These are phyloP conservation scores for Axilococcus clingmanii DNA, from an alignment of 139 green algal species.

Conservation along the genomic window DNA sequence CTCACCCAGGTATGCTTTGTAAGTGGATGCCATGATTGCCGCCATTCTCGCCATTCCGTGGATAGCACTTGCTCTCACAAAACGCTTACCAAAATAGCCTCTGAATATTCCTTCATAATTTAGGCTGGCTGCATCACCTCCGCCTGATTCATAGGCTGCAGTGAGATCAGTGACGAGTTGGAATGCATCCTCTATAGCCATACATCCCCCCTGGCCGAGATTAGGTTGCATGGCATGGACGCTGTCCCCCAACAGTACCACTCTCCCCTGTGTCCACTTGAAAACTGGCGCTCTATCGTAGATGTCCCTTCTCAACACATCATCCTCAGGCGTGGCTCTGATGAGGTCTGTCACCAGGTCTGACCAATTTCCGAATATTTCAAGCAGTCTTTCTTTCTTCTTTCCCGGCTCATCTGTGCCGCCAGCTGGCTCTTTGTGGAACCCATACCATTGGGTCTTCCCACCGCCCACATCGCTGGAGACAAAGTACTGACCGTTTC, in stretches of 20 bases:
- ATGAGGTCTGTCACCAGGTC: conserved; percentile 38
- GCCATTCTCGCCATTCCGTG: conserved; percentile 84
- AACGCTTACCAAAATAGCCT: conserved; percentile 34
- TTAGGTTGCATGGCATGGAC: conserved; percentile 96
- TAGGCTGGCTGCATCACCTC: not conserved
- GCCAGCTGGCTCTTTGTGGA: conserved; percentile 82
- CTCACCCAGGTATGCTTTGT: conserved; percentile 81
- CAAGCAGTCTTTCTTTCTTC: conserved; percentile 71
- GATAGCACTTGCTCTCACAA: conserved; percentile 69
- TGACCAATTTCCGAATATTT: conserved; percentile 86
- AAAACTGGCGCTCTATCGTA: conserved; percentile 65
- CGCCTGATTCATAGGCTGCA: conserved; percentile 7
- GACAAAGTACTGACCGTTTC: conserved; percentile 97
- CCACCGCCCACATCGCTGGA: conserved; percentile 87
- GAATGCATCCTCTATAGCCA: conserved; percentile 87
- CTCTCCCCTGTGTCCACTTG: conserved; percentile 62
- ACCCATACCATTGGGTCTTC: conserved; percentile 98
- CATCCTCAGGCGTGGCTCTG: conserved; percentile 75
- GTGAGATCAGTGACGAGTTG: conserved; percentile 53
- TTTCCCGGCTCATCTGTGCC: conserved; percentile 38
- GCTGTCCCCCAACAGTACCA: conserved; percentile 88
- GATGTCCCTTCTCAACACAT: conserved; percentile 92
- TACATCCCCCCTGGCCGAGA: conserved; percentile 92
- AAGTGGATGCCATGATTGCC: conserved; percentile 84
- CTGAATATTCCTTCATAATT: conserved; percentile 24